These are phyloP conservation scores for Fusarium sp. DNA, from an alignment of 2,329 filamentous ascomycete species.

Conservation along the genomic window DNA sequence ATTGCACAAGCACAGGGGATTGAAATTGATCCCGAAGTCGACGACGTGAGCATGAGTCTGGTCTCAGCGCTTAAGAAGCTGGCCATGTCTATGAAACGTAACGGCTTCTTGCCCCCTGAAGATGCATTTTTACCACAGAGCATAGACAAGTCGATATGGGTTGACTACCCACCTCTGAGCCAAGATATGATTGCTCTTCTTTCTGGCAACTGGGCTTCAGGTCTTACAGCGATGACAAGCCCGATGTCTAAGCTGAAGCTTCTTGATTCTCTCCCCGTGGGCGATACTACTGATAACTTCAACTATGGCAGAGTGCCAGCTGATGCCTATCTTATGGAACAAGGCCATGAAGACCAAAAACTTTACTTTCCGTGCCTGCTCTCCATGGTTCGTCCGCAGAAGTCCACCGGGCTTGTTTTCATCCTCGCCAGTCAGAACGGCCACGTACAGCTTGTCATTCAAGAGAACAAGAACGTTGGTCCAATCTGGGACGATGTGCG, in stretches of 20 bases:
- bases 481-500: constrained; percentile 83
- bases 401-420: constrained; percentile 75
- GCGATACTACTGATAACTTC: constrained; percentile 78
- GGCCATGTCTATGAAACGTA: constrained; percentile 83
- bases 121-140: constrained; percentile 76
- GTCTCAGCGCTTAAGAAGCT: constrained; percentile 76
- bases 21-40: constrained; percentile 56
- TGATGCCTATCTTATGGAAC: constrained; percentile 78
- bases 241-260: constrained; percentile 61
- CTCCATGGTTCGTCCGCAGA: constrained; percentile 75
- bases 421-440: constrained; percentile 83
- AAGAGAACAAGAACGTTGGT: constrained; percentile 71
- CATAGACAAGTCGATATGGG: constrained; percentile 84
- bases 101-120: constrained; percentile 78
- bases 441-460: constrained; percentile 77
- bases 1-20: constrained; percentile 55
- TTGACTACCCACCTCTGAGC: constrained; percentile 77
- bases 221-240: constrained; percentile 58
- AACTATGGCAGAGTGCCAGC: constrained; percentile 82
- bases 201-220: constrained; percentile 66
- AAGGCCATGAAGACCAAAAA: constrained; percentile 72
- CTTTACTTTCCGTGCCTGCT: constrained; percentile 78
- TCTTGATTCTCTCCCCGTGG: constrained; percentile 76
- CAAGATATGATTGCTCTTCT: constrained; percentile 77
- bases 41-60: constrained; percentile 64